Evolutionary conservation across 805 yeast species (phyloP).

Genomic region (Suhomyces xylopsoci): DNA sequence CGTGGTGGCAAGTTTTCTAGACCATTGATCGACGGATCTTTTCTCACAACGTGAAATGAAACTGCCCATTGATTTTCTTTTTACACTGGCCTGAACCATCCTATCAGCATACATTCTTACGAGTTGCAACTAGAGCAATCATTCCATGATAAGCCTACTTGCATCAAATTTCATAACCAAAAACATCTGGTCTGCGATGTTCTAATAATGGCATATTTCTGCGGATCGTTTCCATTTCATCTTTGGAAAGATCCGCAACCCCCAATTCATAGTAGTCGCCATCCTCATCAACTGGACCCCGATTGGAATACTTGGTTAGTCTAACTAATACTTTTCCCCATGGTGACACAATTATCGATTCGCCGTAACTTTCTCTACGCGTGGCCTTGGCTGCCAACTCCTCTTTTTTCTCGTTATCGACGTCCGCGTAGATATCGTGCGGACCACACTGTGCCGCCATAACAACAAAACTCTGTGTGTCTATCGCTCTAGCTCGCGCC

Average conservation of each 20-base stretch:
- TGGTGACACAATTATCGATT: conserved; percentile 83
- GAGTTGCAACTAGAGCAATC: background rate
- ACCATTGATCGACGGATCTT: background rate
- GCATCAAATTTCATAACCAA: conserved; percentile 37
- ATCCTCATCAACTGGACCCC: conserved; percentile 16
- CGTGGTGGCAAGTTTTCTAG: background rate
- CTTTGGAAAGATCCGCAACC: conserved; percentile 65
- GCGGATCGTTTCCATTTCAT: conserved; percentile 49
- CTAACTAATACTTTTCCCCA: conserved; percentile 79
- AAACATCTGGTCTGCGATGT: conserved; percentile 66
- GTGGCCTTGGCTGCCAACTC: background rate
- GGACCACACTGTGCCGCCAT: conserved; percentile 87
- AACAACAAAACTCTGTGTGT: conserved; percentile 80
- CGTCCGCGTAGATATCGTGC: conserved; percentile 53
- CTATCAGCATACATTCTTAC: background rate
- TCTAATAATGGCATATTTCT: conserved; percentile 72
- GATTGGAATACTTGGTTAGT: conserved; percentile 28
- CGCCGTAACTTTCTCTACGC: conserved; percentile 76
- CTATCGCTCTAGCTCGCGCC: conserved; percentile 83
- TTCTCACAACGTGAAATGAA: too few relatives aligned
- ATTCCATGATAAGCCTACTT: background rate
- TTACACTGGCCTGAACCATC: background rate
- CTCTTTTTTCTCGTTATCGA: conserved; percentile 20
- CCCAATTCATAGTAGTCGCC: conserved; percentile 43
- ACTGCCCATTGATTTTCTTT: background rate